Conservation (phyloP, 352 stramenopile species). For the Lagenidium giganteum region DNA sequence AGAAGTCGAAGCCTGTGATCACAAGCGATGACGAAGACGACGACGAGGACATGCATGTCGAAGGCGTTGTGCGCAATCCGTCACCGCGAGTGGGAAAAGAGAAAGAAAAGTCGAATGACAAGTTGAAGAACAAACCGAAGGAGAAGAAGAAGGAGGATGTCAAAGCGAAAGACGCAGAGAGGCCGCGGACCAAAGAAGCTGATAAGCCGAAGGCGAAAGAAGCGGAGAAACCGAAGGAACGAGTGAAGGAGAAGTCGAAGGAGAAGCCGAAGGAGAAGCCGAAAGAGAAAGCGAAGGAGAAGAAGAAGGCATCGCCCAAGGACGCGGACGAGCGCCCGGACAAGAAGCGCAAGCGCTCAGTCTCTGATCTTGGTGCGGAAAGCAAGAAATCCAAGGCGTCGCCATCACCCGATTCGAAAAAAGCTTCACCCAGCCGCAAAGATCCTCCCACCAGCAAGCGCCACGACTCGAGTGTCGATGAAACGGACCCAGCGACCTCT, state of each 20-base stretch:
- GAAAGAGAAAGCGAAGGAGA: conserved; percentile 4
- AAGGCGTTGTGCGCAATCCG: too few relatives aligned
- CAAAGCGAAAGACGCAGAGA: conserved; percentile 2
- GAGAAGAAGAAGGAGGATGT: conserved; percentile 3
- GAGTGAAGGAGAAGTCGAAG: conserved; percentile 4
- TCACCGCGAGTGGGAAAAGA: neutral
- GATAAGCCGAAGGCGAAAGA: conserved; percentile 5
- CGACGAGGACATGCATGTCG: conserved; percentile 4
- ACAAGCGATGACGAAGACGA: conserved; percentile 21
- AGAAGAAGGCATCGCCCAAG: too few relatives aligned
- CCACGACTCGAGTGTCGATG: too few relatives aligned
- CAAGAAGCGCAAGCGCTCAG: conserved; percentile 40
- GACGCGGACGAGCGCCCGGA: too few relatives aligned
- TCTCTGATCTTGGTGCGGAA: too few relatives aligned
- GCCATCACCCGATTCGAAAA: neutral
- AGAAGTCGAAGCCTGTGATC: conserved; percentile 24
- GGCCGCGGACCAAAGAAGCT: neutral
- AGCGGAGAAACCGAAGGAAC: conserved; percentile 1
- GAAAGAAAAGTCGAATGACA: conserved; percentile 2
- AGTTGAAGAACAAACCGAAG: neutral
- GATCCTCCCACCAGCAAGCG: too few relatives aligned
- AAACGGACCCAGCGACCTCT: too few relatives aligned
- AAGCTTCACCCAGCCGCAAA: too few relatives aligned
- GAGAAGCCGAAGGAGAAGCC: neutral
- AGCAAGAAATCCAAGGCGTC: conserved; percentile 1